These are phyloP conservation scores for Ormosia semicastrata DNA, from an alignment of 306 rosid genomes.

Conservation along the genomic window DNA sequence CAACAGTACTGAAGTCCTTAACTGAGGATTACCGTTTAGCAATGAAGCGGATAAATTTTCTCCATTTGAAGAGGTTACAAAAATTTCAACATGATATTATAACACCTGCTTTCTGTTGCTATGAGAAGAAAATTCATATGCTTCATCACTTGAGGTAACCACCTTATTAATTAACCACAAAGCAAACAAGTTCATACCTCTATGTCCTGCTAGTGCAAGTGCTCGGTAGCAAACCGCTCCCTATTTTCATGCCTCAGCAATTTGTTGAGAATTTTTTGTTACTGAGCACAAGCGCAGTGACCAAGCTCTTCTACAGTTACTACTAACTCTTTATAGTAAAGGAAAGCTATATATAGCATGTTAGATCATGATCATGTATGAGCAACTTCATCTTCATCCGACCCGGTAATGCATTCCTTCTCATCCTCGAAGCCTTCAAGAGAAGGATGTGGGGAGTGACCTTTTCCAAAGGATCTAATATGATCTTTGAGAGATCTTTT, in stretches of 20 bases:
- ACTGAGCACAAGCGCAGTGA: slow-evolving; percentile 72
- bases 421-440: slow-evolving; percentile 61
- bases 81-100: slow-evolving; percentile 13
- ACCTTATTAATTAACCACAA: slow-evolving; percentile 41
- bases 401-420: slow-evolving; percentile 63
- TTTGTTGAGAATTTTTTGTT: slow-evolving; percentile 69
- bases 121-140: slow-evolving; percentile 78
- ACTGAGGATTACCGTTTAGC: slow-evolving; percentile 44
- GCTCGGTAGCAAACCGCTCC: slow-evolving; percentile 81
- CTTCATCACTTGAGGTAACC: slow-evolving; percentile 73
- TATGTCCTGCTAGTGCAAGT: slow-evolving; percentile 30
- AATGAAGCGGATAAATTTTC: slow-evolving; percentile 94
- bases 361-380: slow-evolving; percentile 11
- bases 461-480: slow-evolving; percentile 77
- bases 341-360: not conserved
- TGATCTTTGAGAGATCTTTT: slow-evolving; percentile 93
- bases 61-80: slow-evolving; percentile 38
- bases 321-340: not conserved
- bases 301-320: not conserved
- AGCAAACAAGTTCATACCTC: slow-evolving; percentile 25
- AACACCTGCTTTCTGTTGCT: slow-evolving; percentile 20
- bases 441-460: slow-evolving; percentile 55
- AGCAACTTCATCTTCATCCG: slow-evolving; percentile 57
- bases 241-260: slow-evolving; percentile 31
- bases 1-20: slow-evolving; percentile 18